These are phyloP conservation scores for Harrya chromipes DNA, from an alignment of 768 basidiomycete species.

Conservation along the genomic window DNA sequence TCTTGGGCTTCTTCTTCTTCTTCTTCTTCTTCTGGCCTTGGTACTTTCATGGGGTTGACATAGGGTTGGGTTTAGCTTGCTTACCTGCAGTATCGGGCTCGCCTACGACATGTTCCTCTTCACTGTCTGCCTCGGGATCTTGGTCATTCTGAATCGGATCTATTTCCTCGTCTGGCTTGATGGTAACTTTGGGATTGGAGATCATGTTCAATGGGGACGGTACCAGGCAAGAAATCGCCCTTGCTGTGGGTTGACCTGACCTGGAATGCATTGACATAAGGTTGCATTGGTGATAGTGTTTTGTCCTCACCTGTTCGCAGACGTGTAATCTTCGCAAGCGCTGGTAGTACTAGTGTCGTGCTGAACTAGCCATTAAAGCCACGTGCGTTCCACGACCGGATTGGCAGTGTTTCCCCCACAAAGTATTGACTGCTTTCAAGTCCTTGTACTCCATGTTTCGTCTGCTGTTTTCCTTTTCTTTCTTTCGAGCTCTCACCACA, in stretches of 20 bases:
- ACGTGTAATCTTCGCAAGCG: too few relatives aligned
- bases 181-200: conserved; percentile 13
- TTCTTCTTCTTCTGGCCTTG: conserved; percentile 79
- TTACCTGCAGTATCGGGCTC: conserved; percentile 28
- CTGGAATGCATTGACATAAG: too few relatives aligned
- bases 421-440: too few relatives aligned
- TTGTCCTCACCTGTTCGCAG: background rate
- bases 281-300: too few relatives aligned
- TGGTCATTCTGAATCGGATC: conserved; percentile 16
- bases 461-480: too few relatives aligned
- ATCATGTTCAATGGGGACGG: conserved; percentile 12
- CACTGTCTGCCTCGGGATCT: conserved; percentile 30
- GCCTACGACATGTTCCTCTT: conserved; percentile 31
- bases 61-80: background rate
- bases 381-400: too few relatives aligned
- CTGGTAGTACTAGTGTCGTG: too few relatives aligned
- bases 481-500: too few relatives aligned
- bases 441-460: too few relatives aligned
- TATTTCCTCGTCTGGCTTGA: conserved; percentile 15
- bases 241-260: background rate
- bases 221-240: background rate
- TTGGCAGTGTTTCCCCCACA: too few relatives aligned
- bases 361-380: too few relatives aligned
- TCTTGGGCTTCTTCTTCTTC: conserved; percentile 92
- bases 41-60: background rate